Conservation (phyloP, 306 rosid species). For the Quercus suber region DNA sequence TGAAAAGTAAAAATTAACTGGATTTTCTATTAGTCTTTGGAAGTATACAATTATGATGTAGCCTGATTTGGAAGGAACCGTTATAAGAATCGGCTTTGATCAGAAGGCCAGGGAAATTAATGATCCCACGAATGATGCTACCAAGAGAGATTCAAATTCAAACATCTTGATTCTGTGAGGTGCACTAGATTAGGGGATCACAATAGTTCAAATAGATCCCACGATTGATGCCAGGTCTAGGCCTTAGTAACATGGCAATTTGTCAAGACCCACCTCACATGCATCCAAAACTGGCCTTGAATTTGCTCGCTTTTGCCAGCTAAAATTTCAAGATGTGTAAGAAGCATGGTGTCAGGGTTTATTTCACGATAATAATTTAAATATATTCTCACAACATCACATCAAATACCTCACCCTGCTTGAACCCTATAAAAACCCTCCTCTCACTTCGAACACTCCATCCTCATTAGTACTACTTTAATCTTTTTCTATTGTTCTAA, state of each 20-base stretch:
- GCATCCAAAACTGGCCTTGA: constrained; percentile 28
- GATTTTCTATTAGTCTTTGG: too few species aligned
- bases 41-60: too few species aligned
- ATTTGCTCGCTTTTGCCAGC: constrained; percentile 40
- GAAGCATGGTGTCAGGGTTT: constrained; percentile 28
- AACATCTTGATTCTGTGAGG: background rate
- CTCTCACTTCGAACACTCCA: background rate
- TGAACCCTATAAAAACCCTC: constrained; percentile 35
- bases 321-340: constrained; percentile 17
- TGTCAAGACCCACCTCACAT: constrained; percentile 21
- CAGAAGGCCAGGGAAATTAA: background rate
- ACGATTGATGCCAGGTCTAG: background rate
- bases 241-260: constrained; percentile 7
- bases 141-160: background rate
- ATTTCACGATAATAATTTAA: background rate
- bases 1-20: too few species aligned
- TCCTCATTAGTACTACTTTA: background rate
- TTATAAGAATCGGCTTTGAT: background rate
- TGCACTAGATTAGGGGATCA: background rate
- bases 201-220: background rate
- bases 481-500: background rate
- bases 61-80: constrained; percentile 8
- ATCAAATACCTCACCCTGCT: constrained; percentile 2
- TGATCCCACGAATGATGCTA: background rate
- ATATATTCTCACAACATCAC: background rate